Conservation (phyloP, 805 yeast species). For the Saturnispora gosingensis region DNA sequence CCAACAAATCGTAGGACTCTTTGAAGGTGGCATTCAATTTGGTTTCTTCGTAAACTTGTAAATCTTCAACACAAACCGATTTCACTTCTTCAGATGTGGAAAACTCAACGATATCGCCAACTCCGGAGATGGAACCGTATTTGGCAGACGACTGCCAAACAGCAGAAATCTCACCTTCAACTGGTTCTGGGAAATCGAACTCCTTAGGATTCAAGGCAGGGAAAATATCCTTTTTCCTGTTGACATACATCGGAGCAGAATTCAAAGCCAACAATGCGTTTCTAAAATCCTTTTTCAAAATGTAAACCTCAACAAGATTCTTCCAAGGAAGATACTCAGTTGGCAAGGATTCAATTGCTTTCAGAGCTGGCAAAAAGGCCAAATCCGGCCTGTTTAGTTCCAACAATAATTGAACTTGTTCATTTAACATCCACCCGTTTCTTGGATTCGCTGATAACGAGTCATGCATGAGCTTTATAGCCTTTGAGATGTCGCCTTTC, state of each 20-base stretch:
- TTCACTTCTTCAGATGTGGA: constrained; percentile 29
- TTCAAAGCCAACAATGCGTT: constrained; percentile 62
- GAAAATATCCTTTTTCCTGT: constrained; percentile 36
- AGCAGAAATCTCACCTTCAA: constrained; percentile 41
- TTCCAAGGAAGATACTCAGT: constrained; percentile 72
- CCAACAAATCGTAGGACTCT: constrained; percentile 59
- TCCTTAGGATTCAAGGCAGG: constrained; percentile 35
- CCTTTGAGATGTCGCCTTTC: constrained; percentile 38
- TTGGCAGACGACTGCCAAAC: constrained; percentile 36
- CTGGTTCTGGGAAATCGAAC: constrained; percentile 41
- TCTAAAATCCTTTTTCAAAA: constrained; percentile 43
- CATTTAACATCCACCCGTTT: constrained; percentile 46
- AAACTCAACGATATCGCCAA: constrained; percentile 27
- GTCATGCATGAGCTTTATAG: constrained; percentile 35
- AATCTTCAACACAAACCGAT: constrained; percentile 37
- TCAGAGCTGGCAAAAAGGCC: constrained; percentile 51
- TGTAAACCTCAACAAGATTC: constrained; percentile 49
- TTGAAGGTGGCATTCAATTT: constrained; percentile 43
- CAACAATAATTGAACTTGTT: constrained; percentile 58
- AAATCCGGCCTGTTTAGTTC: constrained; percentile 41
- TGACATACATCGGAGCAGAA: constrained; percentile 61
- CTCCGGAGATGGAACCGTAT: constrained; percentile 27
- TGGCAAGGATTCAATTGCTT: constrained; percentile 61
- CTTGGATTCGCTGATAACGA: constrained; percentile 37
- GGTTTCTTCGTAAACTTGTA: constrained; percentile 42